Conservation (phyloP, 768 basidiomycete genomes). For the Trametopsis cervina region DNA sequence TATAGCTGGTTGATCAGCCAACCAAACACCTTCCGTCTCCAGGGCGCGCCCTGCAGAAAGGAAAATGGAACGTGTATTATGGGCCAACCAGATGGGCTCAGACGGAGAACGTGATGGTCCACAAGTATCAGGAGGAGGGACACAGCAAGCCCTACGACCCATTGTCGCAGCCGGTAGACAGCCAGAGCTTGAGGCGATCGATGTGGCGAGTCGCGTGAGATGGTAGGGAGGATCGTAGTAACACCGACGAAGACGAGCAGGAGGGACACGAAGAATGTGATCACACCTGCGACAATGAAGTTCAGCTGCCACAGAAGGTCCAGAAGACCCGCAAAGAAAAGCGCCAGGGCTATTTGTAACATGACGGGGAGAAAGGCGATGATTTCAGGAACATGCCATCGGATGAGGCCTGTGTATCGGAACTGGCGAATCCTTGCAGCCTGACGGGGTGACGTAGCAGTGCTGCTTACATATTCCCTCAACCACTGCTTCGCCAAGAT, state of each 20-base stretch:
- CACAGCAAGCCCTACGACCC: constrained; percentile 2
- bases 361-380: constrained; percentile 18
- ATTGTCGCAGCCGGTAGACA: constrained; percentile 9
- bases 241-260: constrained; percentile 12
- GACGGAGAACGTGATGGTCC: constrained; percentile 7
- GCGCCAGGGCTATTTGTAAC: constrained; percentile 14
- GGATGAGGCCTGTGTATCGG: constrained; percentile 15
- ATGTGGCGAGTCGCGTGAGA: constrained; percentile 13
- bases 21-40: not conserved
- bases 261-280: constrained; percentile 8
- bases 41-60: not conserved
- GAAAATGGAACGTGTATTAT: not conserved
- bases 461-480: constrained; percentile 10
- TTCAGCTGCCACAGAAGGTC: constrained; percentile 16
- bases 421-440: constrained; percentile 15
- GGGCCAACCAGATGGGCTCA: constrained; percentile 5
- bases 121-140: constrained; percentile 6
- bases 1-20: constrained; percentile 8
- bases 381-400: constrained; percentile 20
- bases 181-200: constrained; percentile 15
- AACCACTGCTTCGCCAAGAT: constrained; percentile 23
- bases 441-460: constrained; percentile 9
- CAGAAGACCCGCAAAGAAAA: constrained; percentile 17
- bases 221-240: constrained; percentile 15
- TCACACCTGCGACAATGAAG: constrained; percentile 5